Evolutionary conservation across 2,329 filamentous ascomycete species (phyloP), one percentile per base, ranked within the genome.

Genomic region (Colletotrichum plurivorum): DNA sequence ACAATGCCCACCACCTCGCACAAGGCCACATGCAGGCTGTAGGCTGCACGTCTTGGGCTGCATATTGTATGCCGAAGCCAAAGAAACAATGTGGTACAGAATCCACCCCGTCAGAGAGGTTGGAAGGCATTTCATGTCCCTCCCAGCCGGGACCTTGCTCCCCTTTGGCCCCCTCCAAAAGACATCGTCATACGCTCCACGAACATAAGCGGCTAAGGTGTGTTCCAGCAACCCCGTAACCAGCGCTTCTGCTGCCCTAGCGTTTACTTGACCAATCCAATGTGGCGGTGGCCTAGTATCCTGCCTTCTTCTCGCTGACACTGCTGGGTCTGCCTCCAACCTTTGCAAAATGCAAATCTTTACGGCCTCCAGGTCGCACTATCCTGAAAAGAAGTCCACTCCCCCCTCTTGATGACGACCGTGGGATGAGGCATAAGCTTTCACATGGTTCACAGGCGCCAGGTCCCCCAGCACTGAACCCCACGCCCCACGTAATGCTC

Each of bases 201-300:
- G 49, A 27, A 16, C 22, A 18, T n/a, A 2, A 18, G 13, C 10
- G 25, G 25, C n/a, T 55, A 20, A 36, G 25, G 54, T 39, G 27
- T 16, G 55, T 41, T 18, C 63, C 25, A 53, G 16, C 55, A 12
- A 31, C 51, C 36, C 18, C 22, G 46, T 52, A 15, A 18, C 10
- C 31, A 36, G 31, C 64, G 43, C 12, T n/a, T 63, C 3, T 52
- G 36, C 58, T 63, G 45, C 45, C 52, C 31, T 56, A 46, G 59
- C 64, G 58, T 62, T 51, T 63, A 36, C n/a, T 57, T 15, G 20
- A 16, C 51, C 59, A 67, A 57, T 67, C 22, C 31, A 20, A 63
- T 12, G 3, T 16, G 18, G 52, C 59, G 22, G 36, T 39, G 25
- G 12, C 12, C 4, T 46, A 5, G 25, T 18, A 12, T n/a, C 10